Conservation (phyloP, 1,139 yeast genomes). For the Spencermartinsiella ligniputridi region DNA sequence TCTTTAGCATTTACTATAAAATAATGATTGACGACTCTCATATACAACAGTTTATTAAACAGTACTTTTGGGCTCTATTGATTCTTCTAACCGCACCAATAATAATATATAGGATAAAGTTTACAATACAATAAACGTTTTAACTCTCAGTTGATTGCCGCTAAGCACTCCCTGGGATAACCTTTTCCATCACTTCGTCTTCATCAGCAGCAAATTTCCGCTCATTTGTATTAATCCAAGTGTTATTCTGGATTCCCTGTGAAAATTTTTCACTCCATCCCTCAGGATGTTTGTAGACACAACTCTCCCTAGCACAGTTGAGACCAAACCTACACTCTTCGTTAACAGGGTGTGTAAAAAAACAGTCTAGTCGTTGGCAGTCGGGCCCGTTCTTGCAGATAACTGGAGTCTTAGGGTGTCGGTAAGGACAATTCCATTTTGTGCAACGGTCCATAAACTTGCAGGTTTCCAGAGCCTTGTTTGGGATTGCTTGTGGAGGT, state of each 20-base stretch:
- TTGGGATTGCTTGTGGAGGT: constrained; percentile 26
- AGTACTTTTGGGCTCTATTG: too few relatives aligned
- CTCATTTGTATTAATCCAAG: constrained; percentile 40
- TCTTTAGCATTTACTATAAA: too few relatives aligned
- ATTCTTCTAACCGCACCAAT: too few relatives aligned
- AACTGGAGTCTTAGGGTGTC: constrained; percentile 73
- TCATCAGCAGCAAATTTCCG: constrained; percentile 77
- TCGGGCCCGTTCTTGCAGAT: constrained; percentile 77
- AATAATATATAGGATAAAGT: too few relatives aligned
- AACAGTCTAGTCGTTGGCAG: constrained; percentile 77
- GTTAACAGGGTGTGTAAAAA: constrained; percentile 72
- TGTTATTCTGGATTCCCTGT: constrained; percentile 8
- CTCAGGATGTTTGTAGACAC: constrained; percentile 76
- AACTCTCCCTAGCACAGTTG: constrained; percentile 63
- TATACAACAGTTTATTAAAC: too few relatives aligned
- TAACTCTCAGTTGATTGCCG: background rate
- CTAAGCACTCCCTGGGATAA: constrained; percentile 34
- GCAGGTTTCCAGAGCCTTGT: constrained; percentile 60
- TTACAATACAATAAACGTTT: background rate
- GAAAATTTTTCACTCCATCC: constrained; percentile 36
- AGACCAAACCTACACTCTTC: constrained; percentile 78
- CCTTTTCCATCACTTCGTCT: constrained; percentile 69
- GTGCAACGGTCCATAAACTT: constrained; percentile 73
- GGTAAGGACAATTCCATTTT: constrained; percentile 69
- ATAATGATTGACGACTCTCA: too few relatives aligned